Evolutionary conservation across 192 early-diverging fungal genomes (phyloP), one percentile per base, ranked within the genome.

Genomic region (Spizellomyces punctatus): DNA sequence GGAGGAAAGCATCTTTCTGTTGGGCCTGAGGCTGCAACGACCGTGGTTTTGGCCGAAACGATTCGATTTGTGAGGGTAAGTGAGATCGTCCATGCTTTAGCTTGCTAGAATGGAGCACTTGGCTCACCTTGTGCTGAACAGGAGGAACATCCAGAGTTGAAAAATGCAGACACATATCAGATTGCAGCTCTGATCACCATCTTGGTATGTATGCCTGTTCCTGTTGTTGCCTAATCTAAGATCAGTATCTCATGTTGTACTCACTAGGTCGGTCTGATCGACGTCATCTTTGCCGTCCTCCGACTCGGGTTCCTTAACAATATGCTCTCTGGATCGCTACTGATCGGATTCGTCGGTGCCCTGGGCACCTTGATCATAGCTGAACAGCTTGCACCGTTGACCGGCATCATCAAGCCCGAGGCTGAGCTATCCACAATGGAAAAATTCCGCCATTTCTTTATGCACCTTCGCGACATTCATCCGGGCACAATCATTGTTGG

Each of bases 141-240:
- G 17, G 50, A 54, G 17, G 50, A 54, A 54, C 50, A 54, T 19
- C 50, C 50, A 12, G 50, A 54, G 50, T 19, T 54, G 14, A 12
- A 19, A n/a, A 19, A 19, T n/a, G 4, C 17, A 12, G 50, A 54
- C 50, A 54, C 12, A 2, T 54, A n/a, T 54, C 14, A 54, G 50
- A 54, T 54, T n/a, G 50, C 50, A 54, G 50, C 50, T 19, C 17
- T 54, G 17, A 54, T 54, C 50, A 54, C 50, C 12, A 54, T 54
- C 17, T 19, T 54, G 50, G 50, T 54, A 36, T 2, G 27, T 0
- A 36, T 36, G 27, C 27, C 27, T 36, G 27, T 36, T 36, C 27
- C 27, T 36, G 27, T 36, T 36, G 27, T 36, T 36, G 27, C 27
- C 27, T 36, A 36, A 36, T 36, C 27, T 36, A 3, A 0, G 3